Evolutionary conservation across 2,329 filamentous ascomycete genomes (phyloP).

Genomic region (Alternaria metachromatica): DNA sequence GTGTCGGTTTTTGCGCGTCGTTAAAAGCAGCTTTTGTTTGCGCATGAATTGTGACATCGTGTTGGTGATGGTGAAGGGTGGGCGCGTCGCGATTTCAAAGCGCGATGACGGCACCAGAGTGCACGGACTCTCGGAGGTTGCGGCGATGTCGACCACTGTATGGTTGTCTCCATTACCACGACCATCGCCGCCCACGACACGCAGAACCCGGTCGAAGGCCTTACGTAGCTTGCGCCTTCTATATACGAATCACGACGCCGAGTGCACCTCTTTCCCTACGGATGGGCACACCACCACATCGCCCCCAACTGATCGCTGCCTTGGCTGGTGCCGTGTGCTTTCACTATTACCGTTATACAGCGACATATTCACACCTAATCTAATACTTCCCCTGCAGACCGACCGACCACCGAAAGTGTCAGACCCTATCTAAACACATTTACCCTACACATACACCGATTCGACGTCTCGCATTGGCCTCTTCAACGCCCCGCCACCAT

Average conservation of each 20-base stretch:
- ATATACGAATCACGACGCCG: not conserved
- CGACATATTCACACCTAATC: slow-evolving; percentile 10
- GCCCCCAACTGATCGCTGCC: not conserved
- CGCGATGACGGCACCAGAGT: slow-evolving; percentile 10
- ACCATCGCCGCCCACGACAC: slow-evolving; percentile 5
- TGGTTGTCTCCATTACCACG: slow-evolving; percentile 6
- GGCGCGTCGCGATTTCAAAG: not conserved
- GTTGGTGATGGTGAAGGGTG: not conserved
- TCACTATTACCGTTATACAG: slow-evolving; percentile 2
- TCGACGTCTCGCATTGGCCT: not conserved
- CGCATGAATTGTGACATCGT: not conserved
- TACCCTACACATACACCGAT: not conserved
- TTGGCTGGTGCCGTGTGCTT: not conserved
- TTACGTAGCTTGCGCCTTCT: not conserved
- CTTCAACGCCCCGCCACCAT: slow-evolving; percentile 57
- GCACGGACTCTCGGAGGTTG: slow-evolving; percentile 14
- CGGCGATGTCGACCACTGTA: slow-evolving; percentile 14
- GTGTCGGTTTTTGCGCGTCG: not conserved
- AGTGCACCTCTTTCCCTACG: not conserved
- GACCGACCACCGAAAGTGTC: too few species aligned
- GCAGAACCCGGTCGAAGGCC: slow-evolving; percentile 14
- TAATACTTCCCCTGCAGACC: not conserved
- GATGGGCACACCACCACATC: not conserved
- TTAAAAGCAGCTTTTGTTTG: not conserved
- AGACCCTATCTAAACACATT: not conserved